These are phyloP conservation scores for Hypoxylon sp. DNA, from an alignment of 2,329 filamentous ascomycete genomes.

Conservation along the genomic window DNA sequence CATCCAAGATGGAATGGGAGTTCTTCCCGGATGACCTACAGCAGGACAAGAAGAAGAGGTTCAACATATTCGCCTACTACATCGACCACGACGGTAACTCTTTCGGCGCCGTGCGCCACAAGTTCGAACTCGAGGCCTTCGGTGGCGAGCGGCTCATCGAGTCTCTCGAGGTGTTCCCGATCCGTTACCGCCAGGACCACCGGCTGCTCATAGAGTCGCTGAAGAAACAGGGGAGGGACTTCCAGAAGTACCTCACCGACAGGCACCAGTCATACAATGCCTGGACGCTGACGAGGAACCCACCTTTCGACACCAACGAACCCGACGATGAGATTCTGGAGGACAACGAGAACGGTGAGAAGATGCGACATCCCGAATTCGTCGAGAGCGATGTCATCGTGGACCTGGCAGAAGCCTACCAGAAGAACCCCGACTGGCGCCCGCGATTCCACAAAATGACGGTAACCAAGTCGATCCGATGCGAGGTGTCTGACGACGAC, in stretches of 20 bases:
- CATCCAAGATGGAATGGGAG: slow-evolving; percentile 46
- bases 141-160: slow-evolving; percentile 50
- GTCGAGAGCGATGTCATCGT: slow-evolving; percentile 55
- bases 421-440: slow-evolving; percentile 50
- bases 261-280: slow-evolving; percentile 52
- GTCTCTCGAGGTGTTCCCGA: slow-evolving; percentile 50
- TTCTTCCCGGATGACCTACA: slow-evolving; percentile 48
- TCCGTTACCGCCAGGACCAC: slow-evolving; percentile 50
- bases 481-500: slow-evolving; percentile 46
- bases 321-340: slow-evolving; percentile 47
- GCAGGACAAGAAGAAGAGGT: slow-evolving; percentile 44
- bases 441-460: slow-evolving; percentile 45
- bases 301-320: slow-evolving; percentile 40
- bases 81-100: slow-evolving; percentile 52
- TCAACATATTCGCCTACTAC: slow-evolving; percentile 51
- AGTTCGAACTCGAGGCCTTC: slow-evolving; percentile 49
- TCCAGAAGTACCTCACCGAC: slow-evolving; percentile 46
- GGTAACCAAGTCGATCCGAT: slow-evolving; percentile 43
- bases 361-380: slow-evolving; percentile 49
- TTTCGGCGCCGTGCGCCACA: slow-evolving; percentile 50
- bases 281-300: slow-evolving; percentile 52
- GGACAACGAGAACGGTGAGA: slow-evolving; percentile 41
- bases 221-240: slow-evolving; percentile 46
- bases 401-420: slow-evolving; percentile 52
- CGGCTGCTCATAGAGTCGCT: slow-evolving; percentile 47